These are phyloP conservation scores for Plasmodium malariae DNA, from an alignment of 169 alveolate genomes.

Conservation along the genomic window DNA sequence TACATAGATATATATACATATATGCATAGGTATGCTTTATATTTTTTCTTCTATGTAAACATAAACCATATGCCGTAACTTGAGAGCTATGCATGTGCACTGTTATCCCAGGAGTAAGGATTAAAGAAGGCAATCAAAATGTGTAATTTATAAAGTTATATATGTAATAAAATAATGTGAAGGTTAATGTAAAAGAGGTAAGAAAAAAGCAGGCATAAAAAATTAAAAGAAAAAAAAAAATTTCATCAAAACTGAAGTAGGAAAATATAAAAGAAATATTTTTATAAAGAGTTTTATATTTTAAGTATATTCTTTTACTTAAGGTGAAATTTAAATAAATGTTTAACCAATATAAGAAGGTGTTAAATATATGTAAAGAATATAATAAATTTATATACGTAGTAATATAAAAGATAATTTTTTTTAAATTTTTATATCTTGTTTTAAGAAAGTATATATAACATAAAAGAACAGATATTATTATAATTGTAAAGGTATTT, in stretches of 20 bases:
- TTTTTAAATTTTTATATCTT: slow-evolving; percentile 67
- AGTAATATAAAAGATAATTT: slow-evolving; percentile 60
- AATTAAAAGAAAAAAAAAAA: slow-evolving; percentile 66
- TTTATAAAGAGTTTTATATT: slow-evolving; percentile 65
- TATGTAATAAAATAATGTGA: slow-evolving; percentile 49
- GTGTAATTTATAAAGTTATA: slow-evolving; percentile 68
- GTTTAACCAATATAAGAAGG: slow-evolving; percentile 61
- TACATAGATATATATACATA: not conserved
- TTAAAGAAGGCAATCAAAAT: not conserved
- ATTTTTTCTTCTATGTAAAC: not conserved
- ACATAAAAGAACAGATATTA: slow-evolving; percentile 36
- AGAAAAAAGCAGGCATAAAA: slow-evolving; percentile 45
- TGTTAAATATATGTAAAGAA: slow-evolving; percentile 60
- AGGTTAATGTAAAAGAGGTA: slow-evolving; percentile 36
- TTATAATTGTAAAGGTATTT: slow-evolving; percentile 53
- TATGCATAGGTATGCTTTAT: not conserved
- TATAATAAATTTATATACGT: slow-evolving; percentile 49
- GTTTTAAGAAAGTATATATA: slow-evolving; percentile 52
- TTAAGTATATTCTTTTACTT: slow-evolving; percentile 66
- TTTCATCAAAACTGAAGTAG: slow-evolving; percentile 72
- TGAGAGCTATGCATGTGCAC: too few relatives aligned
- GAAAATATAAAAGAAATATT: slow-evolving; percentile 63
- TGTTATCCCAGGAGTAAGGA: too few relatives aligned
- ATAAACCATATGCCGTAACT: not conserved
- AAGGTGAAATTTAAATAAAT: slow-evolving; percentile 54